A percentile compares a stretch with the other conserved stretches of the same genome.
These are phyloP conservation scores for Friedmanniomyces simplex DNA, from an alignment of 495 filamentous ascomycete genomes.

Conservation along the genomic window DNA sequence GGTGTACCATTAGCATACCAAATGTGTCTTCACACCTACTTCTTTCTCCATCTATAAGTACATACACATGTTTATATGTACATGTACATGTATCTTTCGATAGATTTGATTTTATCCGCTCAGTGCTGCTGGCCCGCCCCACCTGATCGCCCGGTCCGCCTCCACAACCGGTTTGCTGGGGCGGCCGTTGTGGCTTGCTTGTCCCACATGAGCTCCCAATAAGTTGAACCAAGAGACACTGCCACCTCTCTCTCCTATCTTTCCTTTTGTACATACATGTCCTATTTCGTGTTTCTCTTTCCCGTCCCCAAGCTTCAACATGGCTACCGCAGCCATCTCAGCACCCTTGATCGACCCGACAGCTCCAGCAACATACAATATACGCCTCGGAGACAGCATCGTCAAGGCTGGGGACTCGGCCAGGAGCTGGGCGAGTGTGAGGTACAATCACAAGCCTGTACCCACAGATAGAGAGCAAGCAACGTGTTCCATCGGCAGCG, in stretches of 20 bases:
- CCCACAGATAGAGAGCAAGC: background rate
- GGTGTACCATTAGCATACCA: too few species aligned
- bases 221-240: background rate
- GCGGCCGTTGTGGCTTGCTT: background rate
- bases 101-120: too few species aligned
- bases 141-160: background rate
- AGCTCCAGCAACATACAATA: background rate
- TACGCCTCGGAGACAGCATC: constrained; percentile 13
- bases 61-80: too few species aligned
- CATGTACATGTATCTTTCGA: too few species aligned
- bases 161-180: background rate
- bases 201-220: background rate
- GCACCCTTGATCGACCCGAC: background rate
- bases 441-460: constrained; percentile 9
- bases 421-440: constrained; percentile 2
- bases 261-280: too few species aligned
- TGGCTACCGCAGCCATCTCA: background rate
- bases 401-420: background rate
- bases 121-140: too few species aligned
- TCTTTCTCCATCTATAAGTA: too few species aligned
- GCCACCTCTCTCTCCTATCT: background rate
- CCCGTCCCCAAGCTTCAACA: background rate
- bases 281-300: background rate
- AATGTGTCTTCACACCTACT: too few species aligned
- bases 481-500: background rate